Base-by-base conservation (phyloP, 139 green algal genomes). In the Tetraselmis chui region DNA sequence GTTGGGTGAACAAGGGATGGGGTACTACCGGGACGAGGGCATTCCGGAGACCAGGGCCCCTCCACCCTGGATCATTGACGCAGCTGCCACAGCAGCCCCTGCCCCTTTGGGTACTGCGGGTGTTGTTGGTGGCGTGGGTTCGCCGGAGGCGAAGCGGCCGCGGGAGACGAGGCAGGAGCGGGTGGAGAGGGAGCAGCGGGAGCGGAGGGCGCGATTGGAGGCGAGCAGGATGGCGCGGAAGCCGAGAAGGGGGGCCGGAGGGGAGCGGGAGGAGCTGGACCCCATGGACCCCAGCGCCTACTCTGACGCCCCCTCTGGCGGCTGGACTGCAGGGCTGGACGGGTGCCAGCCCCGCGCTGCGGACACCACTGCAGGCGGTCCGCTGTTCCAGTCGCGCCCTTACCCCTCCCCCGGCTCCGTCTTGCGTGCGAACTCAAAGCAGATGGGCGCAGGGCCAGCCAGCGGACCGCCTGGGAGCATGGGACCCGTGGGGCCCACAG, bases 251-350 rank as follows among this genome's bases (percentile, higher is more conserved):
- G 45, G 45, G 11, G 45, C 31, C 25, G 30, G 31, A 75, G 30
- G 26, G 58, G 78, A 80, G 78, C 77, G 82, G 0, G 90, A 93
- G 0, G 87, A 82, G 22, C n/a, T 93, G 22, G 91, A 95, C 75
- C 91, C 91, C 11, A 95, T 95, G 91, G 91, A 95, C 31, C 91
- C 91, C 81, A 67, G 45, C 1, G 82, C 90, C n/a, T 95, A 95
- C 87, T 92, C 87, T 11, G 92, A 95, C 78, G 90, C 90, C 0
- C 92, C 92, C 1, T 77, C 84, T 31, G 92, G 92, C 24, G 76
- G 81, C 23, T 95, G 92, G 92, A 81, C 59, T 32, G 80, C 76
- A 0, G 91, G 91, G 1, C 79, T 93, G 28, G 87, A 89, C 59
- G 45, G 18, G 59, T 29, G 83, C 1, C 91, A 95, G 87, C 92